Percentiles rank a stretch among this genome's conserved stretches.
These are phyloP conservation scores for Helotiales sp. DNA, from an alignment of 2,329 filamentous ascomycete genomes.

Conservation along the genomic window DNA sequence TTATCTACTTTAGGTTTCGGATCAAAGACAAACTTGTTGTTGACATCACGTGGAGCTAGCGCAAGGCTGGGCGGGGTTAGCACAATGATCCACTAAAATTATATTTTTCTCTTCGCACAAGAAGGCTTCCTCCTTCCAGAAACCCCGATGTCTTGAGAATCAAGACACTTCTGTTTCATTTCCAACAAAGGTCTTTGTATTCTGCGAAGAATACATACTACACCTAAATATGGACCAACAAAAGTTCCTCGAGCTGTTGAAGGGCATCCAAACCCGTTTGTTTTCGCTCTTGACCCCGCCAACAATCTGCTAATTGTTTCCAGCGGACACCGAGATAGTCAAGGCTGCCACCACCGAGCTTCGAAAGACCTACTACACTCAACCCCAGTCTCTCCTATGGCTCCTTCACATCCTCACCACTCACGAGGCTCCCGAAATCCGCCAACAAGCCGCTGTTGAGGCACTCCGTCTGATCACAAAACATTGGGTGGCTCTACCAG, in stretches of 20 bases:
- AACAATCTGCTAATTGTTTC: constrained; percentile 35
- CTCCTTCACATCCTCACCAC: constrained; percentile 88
- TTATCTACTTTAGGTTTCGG: too few species aligned
- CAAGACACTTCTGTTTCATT: constrained; percentile 11
- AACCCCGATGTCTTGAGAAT: constrained; percentile 22
- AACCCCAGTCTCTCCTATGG: constrained; percentile 81
- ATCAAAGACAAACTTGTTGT: too few species aligned
- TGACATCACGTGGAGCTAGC: background rate
- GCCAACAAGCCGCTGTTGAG: constrained; percentile 92
- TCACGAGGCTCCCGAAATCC: constrained; percentile 64
- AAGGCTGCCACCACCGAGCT: constrained; percentile 89
- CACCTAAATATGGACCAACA: constrained; percentile 71
- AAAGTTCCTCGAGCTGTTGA: constrained; percentile 83
- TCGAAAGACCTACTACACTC: constrained; percentile 90
- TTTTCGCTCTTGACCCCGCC: constrained; percentile 39
- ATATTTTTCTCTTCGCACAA: constrained; percentile 10
- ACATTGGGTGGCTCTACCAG: constrained; percentile 80
- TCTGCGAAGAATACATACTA: constrained; percentile 10
- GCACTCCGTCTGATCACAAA: constrained; percentile 80
- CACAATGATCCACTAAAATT: constrained; percentile 5
- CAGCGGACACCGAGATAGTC: constrained; percentile 87
- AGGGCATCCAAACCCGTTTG: constrained; percentile 87
- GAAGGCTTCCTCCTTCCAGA: background rate
- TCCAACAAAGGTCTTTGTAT: background rate
- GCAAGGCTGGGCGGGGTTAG: constrained; percentile 4